These are phyloP conservation scores for Clitopilus hobsonii DNA, from an alignment of 768 basidiomycete genomes.

Conservation along the genomic window DNA sequence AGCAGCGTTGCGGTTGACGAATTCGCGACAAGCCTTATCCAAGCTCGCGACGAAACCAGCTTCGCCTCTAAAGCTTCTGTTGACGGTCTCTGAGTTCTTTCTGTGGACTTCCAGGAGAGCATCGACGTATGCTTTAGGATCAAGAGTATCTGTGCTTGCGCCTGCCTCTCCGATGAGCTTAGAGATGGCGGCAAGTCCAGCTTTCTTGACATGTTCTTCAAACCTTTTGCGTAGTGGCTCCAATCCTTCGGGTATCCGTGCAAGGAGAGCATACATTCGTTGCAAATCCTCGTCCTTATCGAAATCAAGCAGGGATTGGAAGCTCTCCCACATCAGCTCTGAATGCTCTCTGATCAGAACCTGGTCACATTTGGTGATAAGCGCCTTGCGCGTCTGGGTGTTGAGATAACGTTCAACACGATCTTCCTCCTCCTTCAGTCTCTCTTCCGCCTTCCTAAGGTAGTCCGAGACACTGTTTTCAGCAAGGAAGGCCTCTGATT, in stretches of 20 bases:
- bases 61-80: slow-evolving; percentile 86
- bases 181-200: slow-evolving; percentile 77
- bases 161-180: slow-evolving; percentile 63
- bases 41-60: slow-evolving; percentile 90
- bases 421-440: slow-evolving; percentile 91
- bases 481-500: slow-evolving; percentile 86
- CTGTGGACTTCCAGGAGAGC: slow-evolving; percentile 86
- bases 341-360: slow-evolving; percentile 87
- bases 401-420: slow-evolving; percentile 93
- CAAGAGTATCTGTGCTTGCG: slow-evolving; percentile 54
- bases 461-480: slow-evolving; percentile 92
- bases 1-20: slow-evolving; percentile 89
- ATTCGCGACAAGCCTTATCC: slow-evolving; percentile 93
- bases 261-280: slow-evolving; percentile 90
- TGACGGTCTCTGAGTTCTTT: slow-evolving; percentile 88
- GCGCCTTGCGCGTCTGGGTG: slow-evolving; percentile 78
- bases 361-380: slow-evolving; percentile 83
- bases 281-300: slow-evolving; percentile 95
- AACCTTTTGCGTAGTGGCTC: slow-evolving; percentile 90
- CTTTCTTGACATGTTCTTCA: slow-evolving; percentile 92
- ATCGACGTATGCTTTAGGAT: slow-evolving; percentile 94
- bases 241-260: slow-evolving; percentile 85
- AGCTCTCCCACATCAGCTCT: slow-evolving; percentile 86
- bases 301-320: slow-evolving; percentile 84
- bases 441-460: slow-evolving; percentile 89